Evolutionary conservation across 768 basidiomycete species (phyloP).

Genomic region (Sarcomyxa edulis): DNA sequence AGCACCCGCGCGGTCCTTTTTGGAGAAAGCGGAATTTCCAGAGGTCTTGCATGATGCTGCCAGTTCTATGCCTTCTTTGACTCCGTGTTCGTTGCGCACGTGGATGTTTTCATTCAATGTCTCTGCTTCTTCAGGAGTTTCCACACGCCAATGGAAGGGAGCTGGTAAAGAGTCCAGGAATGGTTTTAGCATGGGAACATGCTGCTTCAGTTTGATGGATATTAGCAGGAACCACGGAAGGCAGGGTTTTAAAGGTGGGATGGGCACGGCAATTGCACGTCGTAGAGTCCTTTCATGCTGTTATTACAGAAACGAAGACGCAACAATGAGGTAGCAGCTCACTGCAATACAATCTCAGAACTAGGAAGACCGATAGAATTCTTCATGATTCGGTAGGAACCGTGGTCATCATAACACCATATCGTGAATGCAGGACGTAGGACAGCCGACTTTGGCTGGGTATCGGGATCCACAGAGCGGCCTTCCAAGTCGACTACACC

Average conservation of each 20-base stretch:
- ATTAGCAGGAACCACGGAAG: conserved; percentile 24
- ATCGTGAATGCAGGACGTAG: conserved; percentile 18
- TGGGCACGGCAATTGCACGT: conserved; percentile 23
- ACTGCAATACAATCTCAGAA: conserved; percentile 24
- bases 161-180: conserved; percentile 32
- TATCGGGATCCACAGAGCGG: conserved; percentile 9
- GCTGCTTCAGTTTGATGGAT: conserved; percentile 22
- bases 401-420: conserved; percentile 22
- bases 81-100: conserved; percentile 19
- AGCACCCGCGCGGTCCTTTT: conserved; percentile 20
- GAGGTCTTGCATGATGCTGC: conserved; percentile 21
- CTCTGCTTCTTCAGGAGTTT: conserved; percentile 25
- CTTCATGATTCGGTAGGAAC: conserved; percentile 17
- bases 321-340: conserved; percentile 4
- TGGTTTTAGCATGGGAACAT: conserved; percentile 20
- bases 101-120: conserved; percentile 22
- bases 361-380: conserved; percentile 19
- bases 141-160: conserved; percentile 29
- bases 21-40: conserved; percentile 18
- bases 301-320: neutral
- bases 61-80: conserved; percentile 13
- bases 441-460: conserved; percentile 12
- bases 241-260: conserved; percentile 20
- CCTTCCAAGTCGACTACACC: conserved; percentile 18
- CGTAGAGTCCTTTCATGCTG: conserved; percentile 19